Base-by-base conservation (phyloP, 768 basidiomycete genomes). In the Amanita muscaria region DNA sequence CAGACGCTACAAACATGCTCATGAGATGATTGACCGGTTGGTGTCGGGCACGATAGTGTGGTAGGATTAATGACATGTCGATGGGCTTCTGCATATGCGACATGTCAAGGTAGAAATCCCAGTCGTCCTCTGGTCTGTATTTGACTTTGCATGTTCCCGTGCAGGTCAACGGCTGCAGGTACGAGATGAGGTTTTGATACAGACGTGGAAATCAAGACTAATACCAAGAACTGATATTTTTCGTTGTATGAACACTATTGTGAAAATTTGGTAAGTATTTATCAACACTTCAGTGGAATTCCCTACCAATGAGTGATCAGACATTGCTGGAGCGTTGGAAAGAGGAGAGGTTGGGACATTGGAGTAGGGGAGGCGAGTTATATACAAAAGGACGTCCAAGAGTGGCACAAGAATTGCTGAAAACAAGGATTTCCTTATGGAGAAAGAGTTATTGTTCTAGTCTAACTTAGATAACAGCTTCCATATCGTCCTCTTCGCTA, bases 31-130 rank as follows among this genome's bases (percentile, higher is more conserved):
- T 73, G 22, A 82, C 59, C 0, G 86, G 85, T 54, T 88, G 83
- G 51, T 76, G 66, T 29, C 76, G 74, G 9, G 86, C 84, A 32
- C 86, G 83, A 55, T 86, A 86, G 55, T 88, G 86, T 1, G 86
- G 86, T 36, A 88, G 67, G 18, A 77, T 72, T 38, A 88, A 73
- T 18, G 80, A 76, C 42, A 83, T 56, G 54, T 88, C 81, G 47
- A 86, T 64, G 9, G 77, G 62, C 25, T 65, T 59, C 46, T 67
- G 61, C 8, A 12, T 30, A n/a, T 31, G 44, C 9, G 70, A 68
- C 12, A 70, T 67, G 49, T 83, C 74, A 51, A 83, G 65, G 39
- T 69, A 57, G 54, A 79, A 82, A 55, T 88, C 85, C 75, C 80
- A 84, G 48, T 76, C 72, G 12, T 76, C 69, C 31, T 72, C 65